Evolutionary conservation across 768 basidiomycete genomes (phyloP), one percentile per base, ranked within the genome.

Genomic region (Leccinum boreale): DNA sequence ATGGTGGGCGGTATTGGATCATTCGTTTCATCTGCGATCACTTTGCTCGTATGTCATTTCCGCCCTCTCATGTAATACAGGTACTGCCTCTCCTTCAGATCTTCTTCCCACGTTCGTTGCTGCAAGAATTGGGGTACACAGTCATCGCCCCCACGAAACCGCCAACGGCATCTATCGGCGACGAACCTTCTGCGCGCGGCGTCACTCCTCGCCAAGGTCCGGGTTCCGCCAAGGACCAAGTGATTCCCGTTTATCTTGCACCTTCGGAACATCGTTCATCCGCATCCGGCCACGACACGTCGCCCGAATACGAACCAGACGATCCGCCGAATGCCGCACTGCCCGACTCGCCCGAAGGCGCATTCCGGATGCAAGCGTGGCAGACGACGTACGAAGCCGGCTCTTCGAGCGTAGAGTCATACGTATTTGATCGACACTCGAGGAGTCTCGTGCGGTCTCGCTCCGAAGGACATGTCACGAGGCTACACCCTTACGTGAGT

Each of bases 21-120:
- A 63, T 85, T 92, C 65, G 78, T 90, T 21, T 92, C 90, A 4
- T 90, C 90, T 24, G 84, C 84, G 17, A 88, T 92, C 23, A 93
- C 91, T 4, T 78, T 93, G 31, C 77, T 92, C 31, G 90, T 90
- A 65, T 66, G 85, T 71, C 50, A 15, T 50, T 19, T 24, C 23
- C 26, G n/a, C 42, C 23, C 46, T 50, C 29, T 28, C 33, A 6
- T 35, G 28, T n/a, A 47, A 35, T 21, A 19, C 46, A 21, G 28
- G 4, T 42, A 23, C 47, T 49, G 47, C 36, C 31, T 10, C 17
- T 45, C 36, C 29, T 28, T 6, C 35, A 89, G 87, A 81, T 90
- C 45, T 90, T 90, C 74, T 90, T 90, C 75, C 89, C 89, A 35
- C 87, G 87, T 47, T 88, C 88, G 3, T 77, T 89, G 55, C 80